Evolutionary conservation across 164 flowering plant genomes (phyloP).

Genomic region (Annona squamosa): DNA sequence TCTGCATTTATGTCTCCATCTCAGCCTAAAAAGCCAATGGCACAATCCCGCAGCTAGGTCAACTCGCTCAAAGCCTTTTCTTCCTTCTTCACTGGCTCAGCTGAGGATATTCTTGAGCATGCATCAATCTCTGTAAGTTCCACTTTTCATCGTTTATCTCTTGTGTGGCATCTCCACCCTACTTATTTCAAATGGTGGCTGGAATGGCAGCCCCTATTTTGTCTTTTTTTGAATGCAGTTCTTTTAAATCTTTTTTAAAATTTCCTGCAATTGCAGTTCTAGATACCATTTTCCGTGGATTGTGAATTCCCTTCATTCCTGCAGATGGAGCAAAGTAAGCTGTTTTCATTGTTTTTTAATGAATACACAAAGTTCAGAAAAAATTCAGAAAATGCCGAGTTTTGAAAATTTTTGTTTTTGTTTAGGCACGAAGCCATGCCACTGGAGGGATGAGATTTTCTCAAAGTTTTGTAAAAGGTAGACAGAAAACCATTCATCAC

Average conservation of each 20-base stretch:
- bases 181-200: neutral
- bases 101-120: conserved; percentile 7
- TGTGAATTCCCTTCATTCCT: conserved; percentile 9
- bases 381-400: neutral
- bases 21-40: neutral
- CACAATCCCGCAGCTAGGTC: too few relatives aligned
- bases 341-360: neutral
- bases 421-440: conserved; percentile 16
- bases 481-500: conserved; percentile 6
- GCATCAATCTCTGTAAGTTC: conserved; percentile 18
- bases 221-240: neutral
- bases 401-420: conserved; percentile 3
- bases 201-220: neutral
- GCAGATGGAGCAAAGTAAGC: conserved; percentile 9
- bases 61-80: neutral
- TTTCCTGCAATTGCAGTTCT: conserved; percentile 17
- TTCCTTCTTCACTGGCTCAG: neutral
- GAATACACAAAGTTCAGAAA: neutral
- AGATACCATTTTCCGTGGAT: conserved; percentile 18
- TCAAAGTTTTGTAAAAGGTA: conserved; percentile 5
- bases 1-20: neutral
- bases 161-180: neutral
- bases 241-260: neutral
- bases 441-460: conserved; percentile 8
- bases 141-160: neutral